Evolutionary conservation across 306 rosid genomes (phyloP), one percentile per base, ranked within the genome.

Genomic region (Trichosanthes truncata): DNA sequence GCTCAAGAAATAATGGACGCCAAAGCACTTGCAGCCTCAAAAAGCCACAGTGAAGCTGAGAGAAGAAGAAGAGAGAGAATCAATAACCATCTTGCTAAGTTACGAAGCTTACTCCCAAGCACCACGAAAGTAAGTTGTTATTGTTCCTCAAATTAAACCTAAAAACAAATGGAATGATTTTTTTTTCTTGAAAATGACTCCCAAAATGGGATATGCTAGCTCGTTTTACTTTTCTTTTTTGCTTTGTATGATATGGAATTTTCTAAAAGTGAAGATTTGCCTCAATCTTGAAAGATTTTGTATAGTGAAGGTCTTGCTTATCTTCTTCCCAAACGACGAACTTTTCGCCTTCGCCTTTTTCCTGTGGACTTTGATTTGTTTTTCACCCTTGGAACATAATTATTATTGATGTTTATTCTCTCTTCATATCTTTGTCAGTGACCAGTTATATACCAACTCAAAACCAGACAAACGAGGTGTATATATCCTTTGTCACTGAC

Each of bases 1-100:
- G 97, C 98, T 56, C 98, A 93, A 55, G 98, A 93, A 86, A 90
- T 93, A 83, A 89, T 91, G 96, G 98, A 93, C 48, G 98, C 98
- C 20, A 93, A 91, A 80, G 98, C 98, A 18, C 92, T 93, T 26
- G 98, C 98, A 4, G 97, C 97, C 8, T 93, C 98, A 0, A 93
- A 91, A 82, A 91, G 96, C 60, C 98, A 93, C 79, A 93, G 97
- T 67, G 98, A 93, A 49, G 98, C 98, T 55, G 98, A 93, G 79
- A 83, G 98, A 79, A 87, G 97, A 79, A 91, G 98, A 74, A 87
- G 98, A 84, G 98, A 93, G 86, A 87, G 98, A 84, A 93, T 93
- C 92, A 93, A 93, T 52, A 93, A 93, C 82, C 98, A 93, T 60
- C 96, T 93, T 60, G 97, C 98, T 23, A 93, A 91, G 81, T 81